Evolutionary conservation across 192 early-diverging fungal genomes (phyloP), one percentile per base, ranked within the genome.

Genomic region (Coemansia sp.): DNA sequence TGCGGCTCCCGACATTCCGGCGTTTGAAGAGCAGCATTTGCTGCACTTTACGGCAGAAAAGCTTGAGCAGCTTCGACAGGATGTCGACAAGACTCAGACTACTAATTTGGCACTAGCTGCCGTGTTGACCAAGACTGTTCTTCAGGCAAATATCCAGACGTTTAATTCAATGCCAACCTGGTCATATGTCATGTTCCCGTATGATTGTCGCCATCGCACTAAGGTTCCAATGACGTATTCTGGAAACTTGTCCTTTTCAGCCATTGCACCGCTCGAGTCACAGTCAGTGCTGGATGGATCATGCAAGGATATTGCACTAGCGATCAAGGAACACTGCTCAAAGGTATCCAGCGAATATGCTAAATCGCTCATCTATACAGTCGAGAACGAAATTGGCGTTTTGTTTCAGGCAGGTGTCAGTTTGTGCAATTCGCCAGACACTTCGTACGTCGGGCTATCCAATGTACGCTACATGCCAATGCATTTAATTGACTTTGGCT

Each of bases 401-500:
- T 47, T 81, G 48, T 81, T 74, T 37, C 65, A 68, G 7, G 65
- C 65, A 2, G 47, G 68, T 36, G 38, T 64, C 38, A 36, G 56
- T 7, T 11, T 81, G 48, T 67, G 72, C 62, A 81, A 81, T 50
- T 64, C 72, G 42, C 46, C 64, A 0, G 34, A 50, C 40, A 49
- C 72, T 0, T 65, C 78, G 21, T 81, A 74, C 49, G 21, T 81
- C 8, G 72, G 78, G 7, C 50, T 74, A 25, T 60, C 54, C 20
- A 65, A 65, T 42, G 21, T 81, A 37, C 64, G 78, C 21, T 71
- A 74, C 22, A 64, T 81, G 68, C 65, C 68, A 10, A 52, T 74
- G 28, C 23, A 65, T 19, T 34, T 59, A 10, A 58, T 81, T 28
- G 78, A 81, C 28, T 81, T 81, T 74, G 78, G 78, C 36, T 68